These are phyloP conservation scores for Elsinoe arachidis DNA, from an alignment of 2,329 filamentous ascomycete species.

Conservation along the genomic window DNA sequence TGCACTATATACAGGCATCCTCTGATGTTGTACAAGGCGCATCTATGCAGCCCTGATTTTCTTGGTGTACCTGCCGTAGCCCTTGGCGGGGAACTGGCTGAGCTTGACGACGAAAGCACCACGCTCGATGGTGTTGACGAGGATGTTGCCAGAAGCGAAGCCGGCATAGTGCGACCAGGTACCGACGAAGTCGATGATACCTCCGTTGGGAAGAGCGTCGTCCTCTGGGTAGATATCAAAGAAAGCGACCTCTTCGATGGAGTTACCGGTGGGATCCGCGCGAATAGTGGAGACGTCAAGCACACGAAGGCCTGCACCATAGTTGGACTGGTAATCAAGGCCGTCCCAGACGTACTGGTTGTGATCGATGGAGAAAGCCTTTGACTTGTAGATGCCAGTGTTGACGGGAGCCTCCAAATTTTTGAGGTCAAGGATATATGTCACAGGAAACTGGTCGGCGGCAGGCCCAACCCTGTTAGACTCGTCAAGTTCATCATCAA, in stretches of 20 bases:
- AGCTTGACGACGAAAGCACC: conserved; percentile 42
- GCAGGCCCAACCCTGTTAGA: conserved; percentile 32
- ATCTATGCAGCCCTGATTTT: conserved; percentile 11
- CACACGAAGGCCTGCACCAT: conserved; percentile 29
- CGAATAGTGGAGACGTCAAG: conserved; percentile 30
- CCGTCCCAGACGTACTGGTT: conserved; percentile 35
- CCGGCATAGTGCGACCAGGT: conserved; percentile 44
- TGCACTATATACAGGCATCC: neutral
- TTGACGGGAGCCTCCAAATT: too few relatives aligned
- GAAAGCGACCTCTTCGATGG: conserved; percentile 41
- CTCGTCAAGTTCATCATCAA: conserved; percentile 50
- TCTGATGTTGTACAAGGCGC: neutral
- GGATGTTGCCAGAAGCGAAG: conserved; percentile 42
- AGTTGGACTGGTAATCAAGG: conserved; percentile 31
- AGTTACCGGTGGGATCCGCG: conserved; percentile 37
- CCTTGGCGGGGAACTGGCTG: conserved; percentile 9
- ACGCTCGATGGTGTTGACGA: conserved; percentile 46
- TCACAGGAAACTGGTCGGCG: conserved; percentile 36
- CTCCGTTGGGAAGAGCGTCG: conserved; percentile 32
- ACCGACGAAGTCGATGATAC: conserved; percentile 27
- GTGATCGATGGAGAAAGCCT: conserved; percentile 31
- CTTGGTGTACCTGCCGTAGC: conserved; percentile 11
- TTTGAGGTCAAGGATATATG: conserved; percentile 43
- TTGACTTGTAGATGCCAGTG: conserved; percentile 33
- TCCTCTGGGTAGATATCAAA: conserved; percentile 47